Evolutionary conservation across 306 rosid genomes (phyloP), one percentile per base, ranked within the genome.

Genomic region (Castanopsis chinensis): DNA sequence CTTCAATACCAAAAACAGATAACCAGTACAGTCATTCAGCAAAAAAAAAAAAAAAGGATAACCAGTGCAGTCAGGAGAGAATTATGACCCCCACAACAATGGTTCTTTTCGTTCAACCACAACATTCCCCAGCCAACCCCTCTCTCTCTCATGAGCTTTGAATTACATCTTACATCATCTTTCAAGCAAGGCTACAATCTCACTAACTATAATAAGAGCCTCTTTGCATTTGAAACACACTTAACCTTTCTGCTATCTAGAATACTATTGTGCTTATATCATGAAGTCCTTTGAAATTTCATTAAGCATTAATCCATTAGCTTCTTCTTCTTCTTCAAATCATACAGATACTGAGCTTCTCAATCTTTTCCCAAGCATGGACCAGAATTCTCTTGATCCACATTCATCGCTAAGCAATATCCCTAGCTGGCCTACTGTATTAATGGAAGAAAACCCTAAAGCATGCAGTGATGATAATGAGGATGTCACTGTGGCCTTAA

Each of bases 91-190:
- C 72, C 78, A 70, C 76, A 58, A 76, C 84, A 80, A 79, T 79
- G 83, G 89, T 78, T 76, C 85, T 79, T 90, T 92, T 90, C 92
- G 61, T 53, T 87, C 89, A 92, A 88, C 93, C 78, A 76, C 84
- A 86, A 79, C 85, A 89, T 88, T 89, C 93, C 82, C 88, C 79
- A 71, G 85, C 87, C 84, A 76, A 79, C 85, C 27, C 27, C 82
- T 81, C 78, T 82, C 65, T 18, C 60, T 65, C 28, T 59, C 80
- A 69, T 76, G 45, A 14, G 78, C 45, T 77, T 85, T 64, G 17
- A 41, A 71, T 80, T 33, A 7, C 73, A 60, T 80, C 7, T 41
- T 69, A 78, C 74, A 85, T 76, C 65, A 78, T 77, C 86, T 82
- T 75, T 76, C 75, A 57, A 78, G 61, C 74, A 74, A 52, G 35